Conservation (phyloP, 2,329 filamentous ascomycete species). For the Magnaporthiopsis incrustans region DNA sequence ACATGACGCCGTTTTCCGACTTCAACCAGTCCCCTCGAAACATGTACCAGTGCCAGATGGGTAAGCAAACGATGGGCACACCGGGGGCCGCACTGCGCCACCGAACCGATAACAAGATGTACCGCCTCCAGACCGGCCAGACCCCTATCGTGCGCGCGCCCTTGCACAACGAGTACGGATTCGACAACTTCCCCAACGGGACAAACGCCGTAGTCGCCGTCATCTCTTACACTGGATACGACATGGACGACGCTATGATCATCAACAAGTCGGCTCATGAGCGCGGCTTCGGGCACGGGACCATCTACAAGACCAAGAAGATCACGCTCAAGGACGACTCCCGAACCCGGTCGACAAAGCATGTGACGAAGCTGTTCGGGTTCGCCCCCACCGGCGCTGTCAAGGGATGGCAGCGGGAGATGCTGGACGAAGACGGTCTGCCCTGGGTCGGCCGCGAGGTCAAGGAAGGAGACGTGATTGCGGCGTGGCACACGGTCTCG, state of each 20-base stretch:
- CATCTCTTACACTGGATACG: constrained; percentile 97
- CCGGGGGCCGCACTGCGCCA: constrained; percentile 77
- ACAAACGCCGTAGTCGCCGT: constrained; percentile 94
- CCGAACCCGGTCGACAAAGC: constrained; percentile 56
- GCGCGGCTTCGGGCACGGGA: constrained; percentile 89
- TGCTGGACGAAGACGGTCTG: constrained; percentile 81
- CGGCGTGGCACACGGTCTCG: constrained; percentile 82
- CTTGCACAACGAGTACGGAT: constrained; percentile 89
- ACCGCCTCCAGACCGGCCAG: constrained; percentile 89
- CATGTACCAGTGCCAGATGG: constrained; percentile 99
- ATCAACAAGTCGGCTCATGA: constrained; percentile 96
- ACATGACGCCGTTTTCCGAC: constrained; percentile 98
- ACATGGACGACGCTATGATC: constrained; percentile 99
- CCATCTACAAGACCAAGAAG: constrained; percentile 96
- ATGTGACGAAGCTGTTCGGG: constrained; percentile 76
- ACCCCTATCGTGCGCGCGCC: constrained; percentile 89
- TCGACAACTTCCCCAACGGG: constrained; percentile 97
- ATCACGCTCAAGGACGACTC: constrained; percentile 76
- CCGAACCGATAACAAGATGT: constrained; percentile 95
- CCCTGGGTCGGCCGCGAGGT: constrained; percentile 73
- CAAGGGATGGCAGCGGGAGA: constrained; percentile 60
- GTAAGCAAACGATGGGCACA: constrained; percentile 98
- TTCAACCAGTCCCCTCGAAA: constrained; percentile 98
- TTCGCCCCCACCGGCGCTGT: constrained; percentile 74
- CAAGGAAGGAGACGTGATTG: constrained; percentile 73